Evolutionary conservation across 2,329 filamentous ascomycete species (phyloP), one percentile per base, ranked within the genome.

Genomic region (Botryotinia narcissicola): DNA sequence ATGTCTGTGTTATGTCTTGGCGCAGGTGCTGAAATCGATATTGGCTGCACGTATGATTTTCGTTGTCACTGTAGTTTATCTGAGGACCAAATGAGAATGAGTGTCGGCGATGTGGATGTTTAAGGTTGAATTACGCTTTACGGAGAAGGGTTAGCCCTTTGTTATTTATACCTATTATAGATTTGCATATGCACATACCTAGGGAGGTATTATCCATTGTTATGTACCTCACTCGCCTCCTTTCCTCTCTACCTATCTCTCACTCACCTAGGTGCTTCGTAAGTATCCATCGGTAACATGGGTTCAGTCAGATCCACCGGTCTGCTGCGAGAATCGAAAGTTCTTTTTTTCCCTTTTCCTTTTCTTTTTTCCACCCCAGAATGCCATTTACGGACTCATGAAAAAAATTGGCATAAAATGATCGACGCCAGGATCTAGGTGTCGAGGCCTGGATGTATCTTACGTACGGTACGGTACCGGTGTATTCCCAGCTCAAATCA

Each of bases 1-100:
- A 46, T 29, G 20, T 59, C 59, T 54, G 48, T 54, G 48, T 54
- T 29, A 29, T 29, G 14, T 69, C 59, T 70, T 73, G 64, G 51
- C 51, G 40, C 62, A 57, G 44, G 9, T 60, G 64, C 51, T 68
- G 67, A 62, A 67, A 62, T 61, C 42, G 42, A 62, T 67, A 69
- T 37, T 66, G 40, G 60, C 37, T 48, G 70, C 48, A 40, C 48
- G 63, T 68, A 44, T 64, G 44, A 67, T 67, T 67, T 67, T 69
- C 71, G 42, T 37, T 63, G 59, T 35, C 70, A 66, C 29, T 51
- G 22, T 37, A 37, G 20, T 12, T 12, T 37, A 14, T 25, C 8
- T 12, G 32, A 44, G 18, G 4, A 44, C 16, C 61, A 44, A 62
- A 62, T n/a, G 25, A 62, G 16, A 42, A 42, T 29, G 60, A 62